Conservation (phyloP, 1,139 yeast species). For the Yamadazyma triangularis region DNA sequence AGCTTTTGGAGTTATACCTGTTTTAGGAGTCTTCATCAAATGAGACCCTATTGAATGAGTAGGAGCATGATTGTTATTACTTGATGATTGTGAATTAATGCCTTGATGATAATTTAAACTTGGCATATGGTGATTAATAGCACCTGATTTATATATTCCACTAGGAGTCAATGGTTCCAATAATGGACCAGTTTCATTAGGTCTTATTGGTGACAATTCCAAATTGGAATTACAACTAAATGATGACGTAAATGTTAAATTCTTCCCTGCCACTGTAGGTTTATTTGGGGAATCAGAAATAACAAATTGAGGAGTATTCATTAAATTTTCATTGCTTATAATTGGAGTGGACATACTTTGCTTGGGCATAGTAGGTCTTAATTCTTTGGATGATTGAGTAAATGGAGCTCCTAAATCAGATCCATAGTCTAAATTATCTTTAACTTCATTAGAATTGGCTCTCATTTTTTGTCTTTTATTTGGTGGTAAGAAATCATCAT, state of each 20-base stretch:
- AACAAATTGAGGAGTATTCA: constrained; percentile 23
- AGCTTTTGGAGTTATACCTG: constrained; percentile 14
- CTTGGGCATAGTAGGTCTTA: constrained; percentile 2
- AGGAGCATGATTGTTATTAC: constrained; percentile 13
- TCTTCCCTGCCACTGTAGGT: constrained; percentile 41
- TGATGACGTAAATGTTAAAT: constrained; percentile 50
- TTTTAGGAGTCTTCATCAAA: constrained; percentile 1
- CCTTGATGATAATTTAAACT: constrained; percentile 9
- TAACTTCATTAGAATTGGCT: constrained; percentile 4
- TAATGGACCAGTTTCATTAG: constrained; percentile 58
- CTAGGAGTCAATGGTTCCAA: constrained; percentile 56
- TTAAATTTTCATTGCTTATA: constrained; percentile 8
- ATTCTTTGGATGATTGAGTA: constrained; percentile 7
- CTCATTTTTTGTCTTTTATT: constrained; percentile 11
- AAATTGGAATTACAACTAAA: constrained; percentile 62
- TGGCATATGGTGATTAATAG: constrained; percentile 13
- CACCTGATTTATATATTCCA: constrained; percentile 16
- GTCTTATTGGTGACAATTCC: constrained; percentile 57
- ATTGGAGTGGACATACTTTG: constrained; percentile 2
- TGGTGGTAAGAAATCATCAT: constrained; percentile 5
- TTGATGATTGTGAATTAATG: constrained; percentile 11
- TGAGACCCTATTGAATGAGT: constrained; percentile 7
- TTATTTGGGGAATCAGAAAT: constrained; percentile 35
- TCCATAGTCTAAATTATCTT: constrained; percentile 17
- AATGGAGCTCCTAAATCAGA: constrained; percentile 34